A percentile compares a stretch with the other conserved stretches of the same genome.
Evolutionary conservation across 1,284 basidiomycete species (phyloP).

Genomic region (Rhizoctonia solani): DNA sequence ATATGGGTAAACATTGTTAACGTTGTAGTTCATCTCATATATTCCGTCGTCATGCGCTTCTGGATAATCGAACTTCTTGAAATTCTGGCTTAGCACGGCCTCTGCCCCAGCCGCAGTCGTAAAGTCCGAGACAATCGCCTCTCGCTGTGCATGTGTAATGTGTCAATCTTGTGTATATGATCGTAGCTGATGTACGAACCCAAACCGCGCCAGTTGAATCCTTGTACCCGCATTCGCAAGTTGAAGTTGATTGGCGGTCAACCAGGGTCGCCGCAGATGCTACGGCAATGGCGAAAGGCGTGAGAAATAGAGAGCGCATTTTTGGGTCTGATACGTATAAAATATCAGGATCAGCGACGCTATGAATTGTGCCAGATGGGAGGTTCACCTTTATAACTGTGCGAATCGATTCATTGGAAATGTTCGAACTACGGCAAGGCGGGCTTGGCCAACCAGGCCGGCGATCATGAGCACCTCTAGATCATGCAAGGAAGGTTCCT

Average conservation of each 20-base stretch:
- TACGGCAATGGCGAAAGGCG: background rate
- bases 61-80: background rate
- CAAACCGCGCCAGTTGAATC: conserved; percentile 37
- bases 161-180: background rate
- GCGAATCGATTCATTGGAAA: no score
- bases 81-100: background rate
- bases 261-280: background rate
- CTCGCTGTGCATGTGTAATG: conserved; percentile 10
- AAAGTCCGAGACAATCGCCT: conserved; percentile 35
- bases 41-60: background rate
- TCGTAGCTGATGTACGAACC: conserved; percentile 9
- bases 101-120: conserved; percentile 23
- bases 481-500: no score
- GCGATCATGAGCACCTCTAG: no score
- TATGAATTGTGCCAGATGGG: background rate
- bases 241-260: conserved; percentile 27
- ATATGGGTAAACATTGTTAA: conserved; percentile 30
- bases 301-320: background rate
- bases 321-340: background rate
- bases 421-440: no score
- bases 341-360: background rate
- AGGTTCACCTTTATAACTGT: background rate
- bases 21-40: conserved; percentile 9
- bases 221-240: conserved; percentile 38
- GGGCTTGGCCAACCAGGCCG: no score